Conservation (phyloP, 352 stramenopile species). For the Globisporangium carolinianum region DNA sequence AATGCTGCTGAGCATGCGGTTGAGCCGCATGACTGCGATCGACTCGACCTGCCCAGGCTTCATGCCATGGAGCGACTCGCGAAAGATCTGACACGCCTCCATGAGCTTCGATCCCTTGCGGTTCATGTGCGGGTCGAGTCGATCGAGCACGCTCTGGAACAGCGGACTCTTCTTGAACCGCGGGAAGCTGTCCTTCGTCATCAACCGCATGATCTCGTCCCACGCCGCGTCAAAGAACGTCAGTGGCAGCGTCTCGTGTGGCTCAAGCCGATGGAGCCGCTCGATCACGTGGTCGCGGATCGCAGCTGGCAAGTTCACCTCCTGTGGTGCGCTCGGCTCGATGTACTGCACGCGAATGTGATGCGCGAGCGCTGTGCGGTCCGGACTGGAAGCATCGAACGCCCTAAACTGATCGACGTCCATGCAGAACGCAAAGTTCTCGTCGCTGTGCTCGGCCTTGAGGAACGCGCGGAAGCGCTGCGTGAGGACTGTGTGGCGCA, state of each 20-base stretch:
- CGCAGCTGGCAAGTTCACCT: conserved; percentile 60
- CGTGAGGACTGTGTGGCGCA: conserved; percentile 50
- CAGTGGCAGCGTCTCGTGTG: conserved; percentile 18
- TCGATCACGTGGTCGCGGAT: conserved; percentile 49
- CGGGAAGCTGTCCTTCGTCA: conserved; percentile 76
- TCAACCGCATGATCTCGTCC: conserved; percentile 76
- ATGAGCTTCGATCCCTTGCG: conserved; percentile 57
- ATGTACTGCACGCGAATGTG: conserved; percentile 59
- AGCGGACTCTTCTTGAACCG: conserved; percentile 70
- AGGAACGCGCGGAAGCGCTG: conserved; percentile 62
- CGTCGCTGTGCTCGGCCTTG: conserved; percentile 66
- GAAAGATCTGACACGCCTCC: conserved; percentile 64
- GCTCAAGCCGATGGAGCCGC: conserved; percentile 17
- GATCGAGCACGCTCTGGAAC: conserved; percentile 60
- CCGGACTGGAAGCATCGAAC: conserved; percentile 8
- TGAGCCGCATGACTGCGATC: conserved; percentile 39
- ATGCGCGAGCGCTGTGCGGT: conserved; percentile 23
- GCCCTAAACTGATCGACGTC: conserved; percentile 53
- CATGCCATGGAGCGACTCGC: conserved; percentile 56
- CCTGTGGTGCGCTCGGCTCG: conserved; percentile 40
- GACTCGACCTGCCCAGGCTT: conserved; percentile 48
- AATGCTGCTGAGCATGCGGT: conserved; percentile 66
- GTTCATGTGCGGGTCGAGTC: conserved; percentile 53
- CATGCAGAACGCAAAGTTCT: conserved; percentile 74
- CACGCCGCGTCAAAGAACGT: conserved; percentile 53